Base-by-base conservation (phyloP, 83 land plant genomes). In the Larix sibirica region DNA sequence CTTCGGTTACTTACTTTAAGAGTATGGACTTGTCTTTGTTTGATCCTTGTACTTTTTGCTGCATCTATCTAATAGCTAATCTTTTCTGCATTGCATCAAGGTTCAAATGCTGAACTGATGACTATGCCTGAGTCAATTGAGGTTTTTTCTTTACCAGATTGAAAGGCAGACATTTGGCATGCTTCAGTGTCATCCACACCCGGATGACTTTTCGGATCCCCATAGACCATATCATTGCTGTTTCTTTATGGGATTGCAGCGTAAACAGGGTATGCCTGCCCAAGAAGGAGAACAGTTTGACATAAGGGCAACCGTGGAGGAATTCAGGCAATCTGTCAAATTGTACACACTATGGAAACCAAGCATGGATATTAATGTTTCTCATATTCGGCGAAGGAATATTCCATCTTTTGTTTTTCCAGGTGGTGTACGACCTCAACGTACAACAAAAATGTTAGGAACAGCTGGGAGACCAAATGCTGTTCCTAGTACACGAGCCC, bases 171-270 rank as follows among this genome's bases (percentile, higher is more conserved):
- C 98, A 21, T 83, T 14, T 75, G 99, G 98, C 54, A 87, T 89
- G 91, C 87, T 97, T 62, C 99, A 95, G 79, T 95, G 97, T 80
- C 99, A 97, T 84, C 99, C 98, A 47, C 89, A 94, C 83, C 98
- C 99, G 18, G 79, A 79, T 83, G 96, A 94, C 36, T 95, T 92
- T 77, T 81, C 86, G 7, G 99, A 97, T 81, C 67, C 86, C 7
- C 89, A 31, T 67, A 90, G 84, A 67, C 88, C 79, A 62, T 79
- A 82, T 28, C 92, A 93, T 68, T 89, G 92, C 80, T 89, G 90
- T 21, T 97, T 86, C 76, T 97, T 97, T 69, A 94, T 95, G 98
- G 99, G 98, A 36, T 82, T 97, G 85, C 98, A 94, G 70, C 87
- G 96, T 62, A 93, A 90, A 83, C 90, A 89, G 82, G 99, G 93